A percentile compares a stretch with the other conserved stretches of the same genome.
Conservation (phyloP, 768 basidiomycete genomes). For the Cystobasidiopsis lactophilus region DNA sequence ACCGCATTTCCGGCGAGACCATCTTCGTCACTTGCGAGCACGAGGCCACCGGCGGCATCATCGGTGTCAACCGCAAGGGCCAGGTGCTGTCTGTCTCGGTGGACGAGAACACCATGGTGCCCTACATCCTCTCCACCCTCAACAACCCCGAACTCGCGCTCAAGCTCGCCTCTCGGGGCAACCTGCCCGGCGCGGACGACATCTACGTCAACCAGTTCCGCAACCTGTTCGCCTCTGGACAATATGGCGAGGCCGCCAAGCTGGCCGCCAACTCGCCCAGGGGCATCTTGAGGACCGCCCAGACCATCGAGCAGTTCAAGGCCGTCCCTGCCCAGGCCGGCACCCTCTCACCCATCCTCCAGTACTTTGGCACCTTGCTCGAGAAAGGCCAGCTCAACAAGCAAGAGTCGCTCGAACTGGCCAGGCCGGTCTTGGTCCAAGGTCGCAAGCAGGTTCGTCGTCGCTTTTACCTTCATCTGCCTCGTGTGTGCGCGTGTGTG, state of each 20-base stretch:
- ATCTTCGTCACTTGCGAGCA: constrained; percentile 98
- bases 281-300: constrained; percentile 83
- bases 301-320: constrained; percentile 96
- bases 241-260: constrained; percentile 86
- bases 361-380: constrained; percentile 94
- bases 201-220: constrained; percentile 87
- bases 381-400: constrained; percentile 98
- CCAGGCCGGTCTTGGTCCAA: constrained; percentile 83
- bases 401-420: constrained; percentile 81
- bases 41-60: constrained; percentile 79
- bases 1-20: constrained; percentile 96
- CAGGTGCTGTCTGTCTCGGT: constrained; percentile 80
- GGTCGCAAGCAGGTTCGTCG: constrained; percentile 52
- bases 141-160: constrained; percentile 97
- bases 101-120: constrained; percentile 86
- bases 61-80: constrained; percentile 98
- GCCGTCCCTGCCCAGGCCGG: constrained; percentile 73
- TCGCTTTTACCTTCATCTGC: background rate
- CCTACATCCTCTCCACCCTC: constrained; percentile 75
- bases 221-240: constrained; percentile 63
- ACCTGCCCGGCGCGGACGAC: constrained; percentile 92
- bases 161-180: constrained; percentile 86
- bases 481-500: background rate
- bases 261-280: constrained; percentile 90
- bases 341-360: constrained; percentile 79